Evolutionary conservation across 441 rosid genomes (phyloP).

Genomic region (Croton laevigatus): DNA sequence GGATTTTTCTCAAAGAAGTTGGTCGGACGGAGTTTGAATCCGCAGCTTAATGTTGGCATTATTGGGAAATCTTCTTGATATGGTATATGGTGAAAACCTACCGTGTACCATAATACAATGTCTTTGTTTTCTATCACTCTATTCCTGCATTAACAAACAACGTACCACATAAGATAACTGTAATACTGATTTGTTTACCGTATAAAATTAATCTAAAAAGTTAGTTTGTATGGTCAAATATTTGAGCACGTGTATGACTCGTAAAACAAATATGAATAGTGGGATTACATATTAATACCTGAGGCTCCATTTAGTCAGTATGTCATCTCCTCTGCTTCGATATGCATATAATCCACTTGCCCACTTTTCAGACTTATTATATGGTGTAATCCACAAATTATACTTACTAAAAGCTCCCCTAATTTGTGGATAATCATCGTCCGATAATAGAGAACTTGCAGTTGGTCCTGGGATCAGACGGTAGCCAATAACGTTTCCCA

Average conservation of each 20-base stretch:
- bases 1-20: too few species aligned
- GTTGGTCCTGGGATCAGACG: conserved; percentile 26
- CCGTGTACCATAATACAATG: conserved; percentile 27
- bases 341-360: conserved; percentile 47
- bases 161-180: neutral
- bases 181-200: too few species aligned
- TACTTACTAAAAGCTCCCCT: conserved; percentile 34
- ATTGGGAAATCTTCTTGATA: neutral
- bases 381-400: conserved; percentile 34
- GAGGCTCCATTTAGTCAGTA: conserved; percentile 42
- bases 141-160: conserved; percentile 22
- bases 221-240: conserved; percentile 27
- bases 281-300: conserved; percentile 21
- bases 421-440: conserved; percentile 31
- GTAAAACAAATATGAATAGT: too few species aligned
- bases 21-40: too few species aligned
- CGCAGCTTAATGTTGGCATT: neutral
- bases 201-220: too few species aligned
- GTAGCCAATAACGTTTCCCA: conserved; percentile 34
- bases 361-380: conserved; percentile 39
- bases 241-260: too few species aligned
- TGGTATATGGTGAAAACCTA: neutral
- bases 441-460: conserved; percentile 19
- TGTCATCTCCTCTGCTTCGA: conserved; percentile 50
- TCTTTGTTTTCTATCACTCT: conserved; percentile 40